Evolutionary conservation across 768 basidiomycete species (phyloP).

Genomic region (Rhizopogon vesiculosus): DNA sequence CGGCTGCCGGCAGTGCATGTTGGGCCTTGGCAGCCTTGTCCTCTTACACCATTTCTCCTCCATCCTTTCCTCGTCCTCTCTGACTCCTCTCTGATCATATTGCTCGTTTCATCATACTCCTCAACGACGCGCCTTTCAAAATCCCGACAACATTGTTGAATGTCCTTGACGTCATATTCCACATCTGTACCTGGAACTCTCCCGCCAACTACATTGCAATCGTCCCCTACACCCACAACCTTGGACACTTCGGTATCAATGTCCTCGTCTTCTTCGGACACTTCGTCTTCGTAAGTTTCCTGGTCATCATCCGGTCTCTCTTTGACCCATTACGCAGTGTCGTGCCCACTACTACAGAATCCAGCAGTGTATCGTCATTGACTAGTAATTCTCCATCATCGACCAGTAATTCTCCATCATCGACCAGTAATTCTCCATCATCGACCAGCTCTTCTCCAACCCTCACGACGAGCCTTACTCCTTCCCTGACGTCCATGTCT

Average conservation of each 20-base stretch:
- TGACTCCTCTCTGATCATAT: not conserved
- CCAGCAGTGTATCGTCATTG: slow-evolving; percentile 10
- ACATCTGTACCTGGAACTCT: slow-evolving; percentile 9
- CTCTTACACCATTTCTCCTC: not conserved
- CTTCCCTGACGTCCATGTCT: slow-evolving; percentile 6
- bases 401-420: not conserved
- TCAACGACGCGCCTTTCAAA: slow-evolving; percentile 3
- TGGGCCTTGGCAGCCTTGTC: not conserved
- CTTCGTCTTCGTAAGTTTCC: slow-evolving; percentile 18
- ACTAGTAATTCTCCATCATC: slow-evolving; percentile 9
- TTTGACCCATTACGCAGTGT: slow-evolving; percentile 13
- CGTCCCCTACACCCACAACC: slow-evolving; percentile 16
- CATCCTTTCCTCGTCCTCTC: slow-evolving; percentile 3
- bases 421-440: slow-evolving; percentile 8
- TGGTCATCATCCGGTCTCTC: not conserved
- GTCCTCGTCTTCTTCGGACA: slow-evolving; percentile 7
- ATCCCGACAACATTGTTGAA: slow-evolving; percentile 1
- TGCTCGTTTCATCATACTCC: slow-evolving; percentile 1
- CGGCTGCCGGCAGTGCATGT: not conserved
- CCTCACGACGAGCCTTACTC: slow-evolving; percentile 12
- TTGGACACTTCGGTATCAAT: slow-evolving; percentile 10
- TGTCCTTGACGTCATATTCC: slow-evolving; percentile 16
- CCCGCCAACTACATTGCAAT: slow-evolving; percentile 17
- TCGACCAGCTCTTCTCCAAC: slow-evolving; percentile 4
- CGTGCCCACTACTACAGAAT: slow-evolving; percentile 7